Evolutionary conservation across 169 alveolate genomes (phyloP), one percentile per base, ranked within the genome.

Genomic region (Eimeria brunetti): DNA sequence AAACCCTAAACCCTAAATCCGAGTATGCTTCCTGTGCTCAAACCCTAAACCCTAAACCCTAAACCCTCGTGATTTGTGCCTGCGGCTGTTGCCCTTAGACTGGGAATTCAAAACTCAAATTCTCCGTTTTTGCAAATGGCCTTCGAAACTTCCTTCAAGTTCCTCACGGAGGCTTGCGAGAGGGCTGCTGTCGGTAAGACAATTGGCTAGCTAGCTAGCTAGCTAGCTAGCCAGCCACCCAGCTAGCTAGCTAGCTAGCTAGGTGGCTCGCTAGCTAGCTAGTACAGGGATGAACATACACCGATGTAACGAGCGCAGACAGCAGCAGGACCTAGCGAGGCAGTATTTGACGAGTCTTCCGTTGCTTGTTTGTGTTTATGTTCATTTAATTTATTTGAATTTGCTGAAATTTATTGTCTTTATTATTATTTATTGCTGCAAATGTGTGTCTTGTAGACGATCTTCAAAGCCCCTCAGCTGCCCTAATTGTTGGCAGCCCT

Each of bases 61-160:
- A 78, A 44, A 7, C 58, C 30, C n/a, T 14, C n/a, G 22, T 76
- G 64, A n/a, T 24, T 22, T 76, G 41, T 30, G 88, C 0, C n/a
- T n/a, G n/a, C 8, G 9, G 33, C 12, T 27, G 85, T 30, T 30
- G n/a, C 64, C 36, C 16, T 69, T 69, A 88, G 95, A 33, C 60
- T 41, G 1, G 99, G 99, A 16, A 98, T 98, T 98, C 98, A 98
- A 64, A 97, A 97, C 85, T 97, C 97, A 81, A 94, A 98, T 53
- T 98, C 99, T 53, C 99, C 99, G 0, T 97, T 99, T 89, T 97
- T 99, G 75, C 99, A 99, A 96, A 99, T 99, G 99, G 98, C 99
- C 56, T 99, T 98, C 97, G 99, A 99, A 96, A 99, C 99, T 14
- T 98, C 99, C 30, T 97, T 98, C 96, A 97, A 98, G 91, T 99